Evolutionary conservation across 192 early-diverging fungal genomes (phyloP).

Genomic region (Coemansia sp.): DNA sequence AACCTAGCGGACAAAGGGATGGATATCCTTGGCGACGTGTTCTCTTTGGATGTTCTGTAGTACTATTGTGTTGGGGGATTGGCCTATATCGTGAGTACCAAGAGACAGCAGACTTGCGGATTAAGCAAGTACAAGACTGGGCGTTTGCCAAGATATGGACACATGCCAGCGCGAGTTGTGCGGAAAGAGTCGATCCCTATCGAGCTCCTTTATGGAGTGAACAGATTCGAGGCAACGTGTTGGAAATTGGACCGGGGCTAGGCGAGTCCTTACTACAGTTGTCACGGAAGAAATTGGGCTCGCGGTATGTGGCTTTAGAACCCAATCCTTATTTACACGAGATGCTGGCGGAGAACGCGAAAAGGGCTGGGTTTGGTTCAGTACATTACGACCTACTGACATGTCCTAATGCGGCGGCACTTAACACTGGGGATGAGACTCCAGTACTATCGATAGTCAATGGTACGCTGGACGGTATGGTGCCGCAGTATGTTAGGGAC

Average conservation of each 20-base stretch:
- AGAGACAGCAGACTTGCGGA: background rate
- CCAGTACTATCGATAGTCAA: slow-evolving; percentile 44
- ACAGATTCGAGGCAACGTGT: slow-evolving; percentile 33
- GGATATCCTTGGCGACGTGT: slow-evolving; percentile 40
- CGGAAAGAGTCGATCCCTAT: slow-evolving; percentile 18
- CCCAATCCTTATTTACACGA: slow-evolving; percentile 31
- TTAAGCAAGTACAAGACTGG: slow-evolving; percentile 32
- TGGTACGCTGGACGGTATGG: slow-evolving; percentile 34
- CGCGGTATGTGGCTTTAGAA: slow-evolving; percentile 30
- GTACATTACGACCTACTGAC: slow-evolving; percentile 33
- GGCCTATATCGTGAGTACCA: slow-evolving; percentile 32
- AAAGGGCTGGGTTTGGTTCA: slow-evolving; percentile 16
- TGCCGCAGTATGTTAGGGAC: slow-evolving; percentile 23
- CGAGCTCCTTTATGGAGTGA: slow-evolving; percentile 26
- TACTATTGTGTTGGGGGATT: slow-evolving; percentile 28
- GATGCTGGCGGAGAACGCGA: slow-evolving; percentile 22
- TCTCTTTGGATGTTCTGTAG: slow-evolving; percentile 15
- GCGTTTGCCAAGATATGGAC: slow-evolving; percentile 36
- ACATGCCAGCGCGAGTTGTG: slow-evolving; percentile 12
- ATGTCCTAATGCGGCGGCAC: slow-evolving; percentile 10
- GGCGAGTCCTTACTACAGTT: slow-evolving; percentile 32
- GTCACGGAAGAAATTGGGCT: background rate
- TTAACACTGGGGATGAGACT: background rate
- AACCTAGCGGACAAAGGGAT: slow-evolving; percentile 1
- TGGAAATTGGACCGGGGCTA: slow-evolving; percentile 40